phyloP scores from a whole-genome alignment of 2,329 filamentous ascomycete genomes.

The Stemphylium lycopersici region DNA sequence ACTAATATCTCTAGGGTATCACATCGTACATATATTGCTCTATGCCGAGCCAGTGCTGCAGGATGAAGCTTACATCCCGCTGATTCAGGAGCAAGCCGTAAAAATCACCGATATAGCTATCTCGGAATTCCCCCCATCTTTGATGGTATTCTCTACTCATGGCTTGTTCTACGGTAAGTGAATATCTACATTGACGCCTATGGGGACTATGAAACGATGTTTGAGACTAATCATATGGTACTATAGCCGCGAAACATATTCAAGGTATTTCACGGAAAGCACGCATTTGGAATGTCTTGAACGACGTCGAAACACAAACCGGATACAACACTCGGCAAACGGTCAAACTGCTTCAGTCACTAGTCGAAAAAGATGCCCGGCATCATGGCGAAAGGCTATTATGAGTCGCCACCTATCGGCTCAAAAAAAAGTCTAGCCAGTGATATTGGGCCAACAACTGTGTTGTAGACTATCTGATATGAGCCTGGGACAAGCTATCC shows the following conservation, averaged over 20 bases:
- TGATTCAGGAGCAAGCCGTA: constrained; percentile 42
- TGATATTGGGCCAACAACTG: background rate
- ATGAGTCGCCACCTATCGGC: background rate
- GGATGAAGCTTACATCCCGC: constrained; percentile 29
- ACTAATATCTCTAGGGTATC: constrained; percentile 28
- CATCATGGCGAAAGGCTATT: background rate
- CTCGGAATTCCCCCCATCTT: constrained; percentile 40
- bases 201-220: background rate
- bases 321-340: constrained; percentile 39
- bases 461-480: too few species aligned
- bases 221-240: background rate
- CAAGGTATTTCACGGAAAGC: constrained; percentile 41
- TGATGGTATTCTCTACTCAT: constrained; percentile 42
- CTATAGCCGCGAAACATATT: constrained; percentile 44
- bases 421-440: background rate
- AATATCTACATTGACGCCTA: too few species aligned
- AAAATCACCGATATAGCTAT: constrained; percentile 39
- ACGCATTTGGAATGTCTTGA: constrained; percentile 40
- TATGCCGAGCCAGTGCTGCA: constrained; percentile 40
- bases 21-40: constrained; percentile 39
- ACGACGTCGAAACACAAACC: constrained; percentile 40
- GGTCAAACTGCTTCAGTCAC: constrained; percentile 36
- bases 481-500: background rate
- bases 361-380: constrained; percentile 24
- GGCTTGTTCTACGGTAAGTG: constrained; percentile 40